Evolutionary conservation across 2,329 filamentous ascomycete species (phyloP), one percentile per base, ranked within the genome.

Genomic region (Colletotrichum filicis): DNA sequence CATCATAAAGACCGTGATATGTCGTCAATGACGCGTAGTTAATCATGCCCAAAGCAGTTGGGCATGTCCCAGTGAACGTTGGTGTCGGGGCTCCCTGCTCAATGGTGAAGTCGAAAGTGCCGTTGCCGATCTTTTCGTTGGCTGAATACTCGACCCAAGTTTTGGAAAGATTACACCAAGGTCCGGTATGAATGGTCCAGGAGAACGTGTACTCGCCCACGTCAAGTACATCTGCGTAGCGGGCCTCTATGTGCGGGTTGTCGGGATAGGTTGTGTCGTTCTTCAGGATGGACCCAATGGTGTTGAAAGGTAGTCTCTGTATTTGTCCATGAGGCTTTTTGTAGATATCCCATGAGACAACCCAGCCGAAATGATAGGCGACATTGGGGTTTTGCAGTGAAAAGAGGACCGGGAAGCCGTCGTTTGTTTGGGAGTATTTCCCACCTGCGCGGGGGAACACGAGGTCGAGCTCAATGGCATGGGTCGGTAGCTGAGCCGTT

Each of bases 11-110:
- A 7, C 63, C 58, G 9, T 56, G n/a, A 35, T 61, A 68, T 9
- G 32, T 22, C n/a, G 72, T 74, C 63, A 71, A 22, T 9, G 42
- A 57, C 12, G n/a, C 37, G 30, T 63, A 74, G 53, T 52, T 22
- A 6, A 49, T 28, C 22, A 66, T 42, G 12, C 56, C 67, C 24
- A 71, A 35, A 5, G 26, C 24, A 8, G 61, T 66, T 7, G 66
- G 32, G 19, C 71, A 73, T n/a, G 56, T 52, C 2, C 66, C 60
- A 4, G 66, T 26, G 49, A 66, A 70, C 0, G 67, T 70, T 30
- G 71, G 71, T 14, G 60, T 65, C 52, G 66, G 53, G n/a, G 35
- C 66, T 1, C 5, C 71, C 1, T 22, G 14, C 2, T 35, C 70
- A 0, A 73, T 59, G 14, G 60, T 11, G 19, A 73, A 73, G 16